These are phyloP conservation scores for Iodosphaeria phyllophila DNA, from an alignment of 2,329 filamentous ascomycete genomes.

Conservation along the genomic window DNA sequence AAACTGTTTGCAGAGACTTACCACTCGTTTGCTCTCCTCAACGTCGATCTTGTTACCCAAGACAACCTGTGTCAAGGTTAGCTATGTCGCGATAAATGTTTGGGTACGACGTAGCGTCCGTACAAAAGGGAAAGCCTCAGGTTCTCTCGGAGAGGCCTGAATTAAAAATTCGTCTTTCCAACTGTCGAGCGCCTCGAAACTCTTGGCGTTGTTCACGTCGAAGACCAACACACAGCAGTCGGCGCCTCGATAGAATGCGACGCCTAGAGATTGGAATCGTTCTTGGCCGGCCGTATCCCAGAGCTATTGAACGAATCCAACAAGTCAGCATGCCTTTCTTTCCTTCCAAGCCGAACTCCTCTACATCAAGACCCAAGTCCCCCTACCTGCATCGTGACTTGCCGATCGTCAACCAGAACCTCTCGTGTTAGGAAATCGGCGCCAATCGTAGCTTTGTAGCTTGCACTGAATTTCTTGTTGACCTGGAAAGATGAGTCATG, in stretches of 20 bases:
- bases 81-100: background rate
- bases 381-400: slow-evolving; percentile 92
- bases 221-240: slow-evolving; percentile 97
- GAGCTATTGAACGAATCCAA: slow-evolving; percentile 45
- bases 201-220: slow-evolving; percentile 98
- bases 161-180: slow-evolving; percentile 98
- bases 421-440: slow-evolving; percentile 98
- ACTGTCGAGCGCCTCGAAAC: slow-evolving; percentile 93
- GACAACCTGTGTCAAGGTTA: slow-evolving; percentile 43
- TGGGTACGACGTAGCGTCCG: slow-evolving; percentile 12
- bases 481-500: slow-evolving; percentile 36
- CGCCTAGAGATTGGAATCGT: slow-evolving; percentile 89
- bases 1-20: no score
- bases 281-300: slow-evolving; percentile 98
- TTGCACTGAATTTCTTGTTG: slow-evolving; percentile 99
- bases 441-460: slow-evolving; percentile 98
- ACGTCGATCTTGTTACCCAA: slow-evolving; percentile 98
- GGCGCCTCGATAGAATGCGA: slow-evolving; percentile 92
- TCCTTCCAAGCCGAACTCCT: no score
- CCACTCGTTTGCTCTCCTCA: slow-evolving; percentile 91
- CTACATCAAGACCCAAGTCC: no score
- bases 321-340: no score
- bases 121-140: slow-evolving; percentile 95
- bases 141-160: slow-evolving; percentile 88
- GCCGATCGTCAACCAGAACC: slow-evolving; percentile 86